These are phyloP conservation scores for Conticribra weissflogii DNA, from an alignment of 108 stramenopile genomes.

Conservation along the genomic window DNA sequence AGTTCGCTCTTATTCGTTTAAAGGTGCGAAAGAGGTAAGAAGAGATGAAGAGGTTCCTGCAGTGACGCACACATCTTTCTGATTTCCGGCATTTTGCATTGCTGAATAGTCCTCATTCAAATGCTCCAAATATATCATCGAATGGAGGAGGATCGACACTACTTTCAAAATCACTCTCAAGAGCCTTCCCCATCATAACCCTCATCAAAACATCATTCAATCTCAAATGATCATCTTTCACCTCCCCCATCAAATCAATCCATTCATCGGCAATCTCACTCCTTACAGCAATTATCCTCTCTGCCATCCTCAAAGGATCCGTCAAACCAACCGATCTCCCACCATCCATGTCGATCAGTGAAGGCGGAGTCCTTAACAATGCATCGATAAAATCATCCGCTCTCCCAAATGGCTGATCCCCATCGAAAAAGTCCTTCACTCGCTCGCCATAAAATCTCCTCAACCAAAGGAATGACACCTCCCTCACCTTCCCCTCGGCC, in stretches of 20 bases:
- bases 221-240: slow-evolving; percentile 61
- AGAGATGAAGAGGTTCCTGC: too few relatives aligned
- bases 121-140: slow-evolving; percentile 1
- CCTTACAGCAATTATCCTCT: slow-evolving; percentile 67
- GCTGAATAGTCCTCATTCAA: not conserved
- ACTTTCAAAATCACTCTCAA: slow-evolving; percentile 28
- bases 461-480: slow-evolving; percentile 60
- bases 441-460: slow-evolving; percentile 60
- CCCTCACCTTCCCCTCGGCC: slow-evolving; percentile 13
- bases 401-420: slow-evolving; percentile 64
- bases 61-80: too few relatives aligned
- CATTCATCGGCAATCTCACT: slow-evolving; percentile 66
- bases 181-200: slow-evolving; percentile 43
- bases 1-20: too few relatives aligned
- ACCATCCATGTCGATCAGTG: slow-evolving; percentile 32
- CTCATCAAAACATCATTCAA: slow-evolving; percentile 35
- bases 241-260: slow-evolving; percentile 62
- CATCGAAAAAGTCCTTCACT: slow-evolving; percentile 70
- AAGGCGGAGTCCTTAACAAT: slow-evolving; percentile 66
- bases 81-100: too few relatives aligned
- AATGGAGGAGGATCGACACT: not conserved
- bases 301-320: slow-evolving; percentile 66
- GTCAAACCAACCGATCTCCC: slow-evolving; percentile 38
- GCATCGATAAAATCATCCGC: slow-evolving; percentile 73
- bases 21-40: too few relatives aligned